Evolutionary conservation across 306 rosid genomes (phyloP), one percentile per base, ranked within the genome.

Genomic region (Macrotyloma uniflorum): DNA sequence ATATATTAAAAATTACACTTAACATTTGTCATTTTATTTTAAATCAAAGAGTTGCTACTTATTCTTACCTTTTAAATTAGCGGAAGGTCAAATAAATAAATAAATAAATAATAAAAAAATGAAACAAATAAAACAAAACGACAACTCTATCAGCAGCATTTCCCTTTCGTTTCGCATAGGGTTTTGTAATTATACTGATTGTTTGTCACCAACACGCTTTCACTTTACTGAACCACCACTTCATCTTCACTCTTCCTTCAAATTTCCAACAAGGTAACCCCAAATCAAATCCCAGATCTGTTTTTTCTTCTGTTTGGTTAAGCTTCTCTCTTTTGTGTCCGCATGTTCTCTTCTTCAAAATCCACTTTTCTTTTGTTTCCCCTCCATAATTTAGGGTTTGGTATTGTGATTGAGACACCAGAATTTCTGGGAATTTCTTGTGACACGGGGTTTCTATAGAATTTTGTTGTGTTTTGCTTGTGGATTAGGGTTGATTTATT

Each of bases 221-320:
- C 13, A 26, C 79, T 74, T 73, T 33, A 74, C 69, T 42, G 57
- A 57, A 58, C 57, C 28, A 14, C 18, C 23, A 57, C 51, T 38
- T 58, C 68, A 58, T 73, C 46, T 43, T 43, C 58, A 74, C 79
- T 74, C 68, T 57, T 38, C 58, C 24, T 43, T 74, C 79, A 28
- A 74, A 42, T 26, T 61, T 19, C 58, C 10, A 35, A 40, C 67
- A 58, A 74, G 70, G 70, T 74, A 74, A 58, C 9, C 58, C 12
- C 42, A 57, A 33, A 15, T 64, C 26, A 33, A 40, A 57, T 74
- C 57, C 47, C 8, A 58, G 79, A 74, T 74, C 78, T 58, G 1
- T 58, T 15, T 24, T 24, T 24, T 18, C 33, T 22, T 51, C 35
- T 19, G 2, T 5, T 57, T 23, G 1, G 14, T 45, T 38, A 12